Conservation (phyloP, 805 yeast species). For the Alloascoidea africana region DNA sequence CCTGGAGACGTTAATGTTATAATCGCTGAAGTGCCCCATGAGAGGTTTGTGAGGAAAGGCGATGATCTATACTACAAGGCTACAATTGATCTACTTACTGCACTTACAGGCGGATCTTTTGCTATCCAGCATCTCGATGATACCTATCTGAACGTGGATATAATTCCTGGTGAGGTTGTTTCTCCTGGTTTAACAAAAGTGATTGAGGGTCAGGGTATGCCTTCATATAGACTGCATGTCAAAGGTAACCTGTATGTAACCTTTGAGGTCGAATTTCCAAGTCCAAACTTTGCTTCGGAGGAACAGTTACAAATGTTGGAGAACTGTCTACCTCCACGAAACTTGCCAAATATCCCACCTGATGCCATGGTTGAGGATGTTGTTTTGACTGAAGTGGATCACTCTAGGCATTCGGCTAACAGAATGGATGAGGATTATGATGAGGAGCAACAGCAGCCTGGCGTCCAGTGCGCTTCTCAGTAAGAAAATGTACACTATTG, state of each 20-base stretch:
- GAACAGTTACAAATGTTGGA: conserved; percentile 70
- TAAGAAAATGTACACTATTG: no score
- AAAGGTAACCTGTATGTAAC: conserved; percentile 76
- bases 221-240: conserved; percentile 77
- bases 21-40: conserved; percentile 82
- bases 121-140: conserved; percentile 84
- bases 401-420: conserved; percentile 33
- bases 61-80: conserved; percentile 76
- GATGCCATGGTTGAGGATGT: conserved; percentile 73
- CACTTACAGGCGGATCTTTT: conserved; percentile 91
- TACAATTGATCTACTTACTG: conserved; percentile 83
- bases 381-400: conserved; percentile 52
- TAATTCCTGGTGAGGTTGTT: conserved; percentile 87
- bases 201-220: conserved; percentile 94
- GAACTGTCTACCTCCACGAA: conserved; percentile 66
- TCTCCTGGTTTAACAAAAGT: conserved; percentile 73
- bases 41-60: conserved; percentile 71
- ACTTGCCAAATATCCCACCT: conserved; percentile 40
- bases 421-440: conserved; percentile 41
- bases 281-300: conserved; percentile 41
- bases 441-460: conserved; percentile 21
- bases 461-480: conserved; percentile 90
- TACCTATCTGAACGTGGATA: conserved; percentile 70
- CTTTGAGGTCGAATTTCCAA: conserved; percentile 85
- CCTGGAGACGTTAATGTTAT: conserved; percentile 96